Base-by-base conservation (phyloP, 2,329 filamentous ascomycete genomes). In the Aspergillus fumigatus region DNA sequence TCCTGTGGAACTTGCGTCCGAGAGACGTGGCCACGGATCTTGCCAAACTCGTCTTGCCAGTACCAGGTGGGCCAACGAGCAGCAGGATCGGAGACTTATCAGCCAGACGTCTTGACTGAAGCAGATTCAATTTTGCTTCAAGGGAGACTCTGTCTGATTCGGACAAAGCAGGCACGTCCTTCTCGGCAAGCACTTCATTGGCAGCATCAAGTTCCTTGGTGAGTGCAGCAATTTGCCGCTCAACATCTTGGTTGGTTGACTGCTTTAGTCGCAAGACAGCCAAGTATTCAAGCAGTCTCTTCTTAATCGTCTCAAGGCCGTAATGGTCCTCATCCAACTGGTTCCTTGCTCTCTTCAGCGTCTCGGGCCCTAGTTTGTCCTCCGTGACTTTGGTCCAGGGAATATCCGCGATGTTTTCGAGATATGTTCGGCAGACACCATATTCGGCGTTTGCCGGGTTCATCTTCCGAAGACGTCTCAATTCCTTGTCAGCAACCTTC, bases 321-420 rank as follows among this genome's bases (percentile, higher is more conserved):
- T 97, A 97, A 73, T 99, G 94, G 69, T 99, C 94, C 61, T 95
- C 88, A 67, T 99, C 92, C 5, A 99, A 83, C 73, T 97, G 94
- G 75, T 92, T 90, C 54, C 91, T 86, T 6, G 94, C 94, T 64
- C 83, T 84, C 57, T 83, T 81, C 55, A 97, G 73, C 0, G 92
- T 97, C 9, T 91, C 88, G 0, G 85, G 83, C 7, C 92, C 91
- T 3, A 99, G 83, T 32, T 91, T 86, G 68, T 97, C 93, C 59
- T 94, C 87, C 0, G 93, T 97, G 52, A 84, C 80, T 62, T 86
- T 86, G 2, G 88, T 85, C 94, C 94, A 99, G 0, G 94, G 94
- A 51, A 99, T 94, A 70, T 99, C 94, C 0, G 91, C 84, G 56
- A 99, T 77, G 11, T 92, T 97, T 75, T 99, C 94, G 11, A 99